These are phyloP conservation scores for Diaporthe eres DNA, from an alignment of 2,329 filamentous ascomycete genomes.

Conservation along the genomic window DNA sequence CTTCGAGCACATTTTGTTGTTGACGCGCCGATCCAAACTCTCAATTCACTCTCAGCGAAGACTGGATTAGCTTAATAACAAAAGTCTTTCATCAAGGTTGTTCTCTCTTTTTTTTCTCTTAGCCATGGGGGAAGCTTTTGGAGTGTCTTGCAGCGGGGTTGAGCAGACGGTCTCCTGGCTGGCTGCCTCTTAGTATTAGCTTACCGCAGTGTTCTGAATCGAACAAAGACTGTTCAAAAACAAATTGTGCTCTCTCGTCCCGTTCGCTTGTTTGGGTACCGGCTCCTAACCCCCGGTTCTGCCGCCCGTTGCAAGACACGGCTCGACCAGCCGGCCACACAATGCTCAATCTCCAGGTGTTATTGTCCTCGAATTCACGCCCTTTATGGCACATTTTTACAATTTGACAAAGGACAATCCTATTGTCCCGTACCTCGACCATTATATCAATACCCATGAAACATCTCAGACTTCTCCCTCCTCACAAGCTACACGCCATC, in stretches of 20 bases:
- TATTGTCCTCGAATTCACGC: not conserved
- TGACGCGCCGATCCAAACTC: not conserved
- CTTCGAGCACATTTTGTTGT: not conserved
- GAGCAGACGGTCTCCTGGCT: not conserved
- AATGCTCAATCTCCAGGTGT: not conserved
- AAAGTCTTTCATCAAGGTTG: not conserved
- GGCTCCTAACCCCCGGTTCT: too few relatives aligned
- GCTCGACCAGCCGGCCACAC: not conserved
- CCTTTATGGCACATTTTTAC: not conserved
- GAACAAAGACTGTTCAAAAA: not conserved
- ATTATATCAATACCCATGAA: not conserved
- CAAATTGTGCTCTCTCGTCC: not conserved
- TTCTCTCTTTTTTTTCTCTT: not conserved
- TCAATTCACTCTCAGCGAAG: not conserved
- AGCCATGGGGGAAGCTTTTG: not conserved
- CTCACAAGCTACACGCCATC: not conserved
- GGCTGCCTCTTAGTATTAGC: slow-evolving; percentile 4
- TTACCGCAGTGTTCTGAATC: not conserved
- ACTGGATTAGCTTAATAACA: not conserved
- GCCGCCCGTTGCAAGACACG: not conserved
- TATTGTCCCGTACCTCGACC: not conserved
- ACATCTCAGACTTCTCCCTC: not conserved
- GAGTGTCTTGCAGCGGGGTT: not conserved
- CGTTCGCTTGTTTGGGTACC: not conserved
- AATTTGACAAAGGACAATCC: not conserved